Base-by-base conservation (phyloP, 208 protist species). In the Crithidia bombi region DNA sequence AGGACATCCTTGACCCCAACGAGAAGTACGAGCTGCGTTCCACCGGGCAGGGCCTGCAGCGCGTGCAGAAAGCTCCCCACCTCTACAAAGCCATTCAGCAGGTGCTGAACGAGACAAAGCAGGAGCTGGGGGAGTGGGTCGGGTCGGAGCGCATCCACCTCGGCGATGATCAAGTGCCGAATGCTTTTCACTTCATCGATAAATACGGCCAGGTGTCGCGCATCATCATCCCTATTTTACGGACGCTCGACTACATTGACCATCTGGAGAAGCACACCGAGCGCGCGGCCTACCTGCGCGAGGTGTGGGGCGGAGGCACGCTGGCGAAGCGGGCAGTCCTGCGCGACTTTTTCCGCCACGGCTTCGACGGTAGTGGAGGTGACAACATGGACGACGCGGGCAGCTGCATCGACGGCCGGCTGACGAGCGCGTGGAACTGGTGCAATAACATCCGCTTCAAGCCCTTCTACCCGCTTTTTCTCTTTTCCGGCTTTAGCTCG, bases 351-450 rank as follows among this genome's bases (percentile, higher is more conserved):
- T 99, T 99, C 74, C 85, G 88, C 3, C 93, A 98, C 75, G 98
- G 91, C 19, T 98, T 98, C 74, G 97, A 98, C 71, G 98, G 98
- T 26, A 96, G 86, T 79, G 98, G 98, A 57, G 96, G 97, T 15
- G 96, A 98, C 72, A 99, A 98, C 83, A 98, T 98, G 85, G 97
- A 98, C 55, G 96, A 98, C 74, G 98, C 98, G 10, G 98, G 98
- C 32, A 98, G 91, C 73, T 99, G 97, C 86, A 98, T 99, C 49
- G 98, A 99, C 75, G 98, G 98, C 10, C 91, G 98, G 23, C 83
- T 99, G 50, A 99, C 98, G 17, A 96, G 86, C 55, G 95, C 97
- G 50, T 99, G 98, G 97, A 98, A 99, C 72, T 99, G 98, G 98
- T 98, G 96, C 73, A 93, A 90, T 39, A 90, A 86, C 35, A 92